Base-by-base conservation (phyloP, 2,329 filamentous ascomycete species). In the Phoma sp. region DNA sequence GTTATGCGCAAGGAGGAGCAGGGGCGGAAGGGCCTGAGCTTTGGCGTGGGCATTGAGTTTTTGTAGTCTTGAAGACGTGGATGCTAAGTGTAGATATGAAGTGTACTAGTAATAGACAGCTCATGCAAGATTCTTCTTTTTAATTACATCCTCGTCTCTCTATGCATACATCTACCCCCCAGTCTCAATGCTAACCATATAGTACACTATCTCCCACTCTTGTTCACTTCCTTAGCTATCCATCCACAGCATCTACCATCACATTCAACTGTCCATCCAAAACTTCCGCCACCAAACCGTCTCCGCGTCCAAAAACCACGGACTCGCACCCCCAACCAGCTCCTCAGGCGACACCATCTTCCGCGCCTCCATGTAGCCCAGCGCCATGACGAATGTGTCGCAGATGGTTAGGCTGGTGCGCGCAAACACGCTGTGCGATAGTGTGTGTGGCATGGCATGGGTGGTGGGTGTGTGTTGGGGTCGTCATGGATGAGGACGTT, bases 21-120 rank as follows among this genome's bases (percentile, higher is more conserved):
- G 65, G 88, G 87, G 14, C 86, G 93, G 49, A 99, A 99, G 78
- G 95, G 95, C 1, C 72, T 99, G 60, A 92, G 95, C 74, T 88
- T 99, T 67, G 95, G 95, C n/a, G 91, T 99, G 33, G 95, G 95
- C 42, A 92, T 99, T 71, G 96, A 91, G 78, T 97, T 99, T 74
- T 78, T 98, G 82, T 98, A 89, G 64, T 4, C 33, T 2, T 7
- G 21, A 20, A 20, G 28, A 26, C 4, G 18, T 23, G 33, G 5
- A 7, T 46, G 36, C n/a, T n/a, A n/a, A n/a, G n/a, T n/a, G n/a
- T 55, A 46, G 40, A 43, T 39, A 34, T 28, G n/a, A n/a, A n/a
- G 23, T 55, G 52, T 55, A 55, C 39, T 46, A 55, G 52, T 55
- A 55, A n/a, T 53, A 53, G 49, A 40, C n/a, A n/a, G n/a, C n/a